Base-by-base conservation (phyloP, 208 protist species). In the Crithidia brevicula region DNA sequence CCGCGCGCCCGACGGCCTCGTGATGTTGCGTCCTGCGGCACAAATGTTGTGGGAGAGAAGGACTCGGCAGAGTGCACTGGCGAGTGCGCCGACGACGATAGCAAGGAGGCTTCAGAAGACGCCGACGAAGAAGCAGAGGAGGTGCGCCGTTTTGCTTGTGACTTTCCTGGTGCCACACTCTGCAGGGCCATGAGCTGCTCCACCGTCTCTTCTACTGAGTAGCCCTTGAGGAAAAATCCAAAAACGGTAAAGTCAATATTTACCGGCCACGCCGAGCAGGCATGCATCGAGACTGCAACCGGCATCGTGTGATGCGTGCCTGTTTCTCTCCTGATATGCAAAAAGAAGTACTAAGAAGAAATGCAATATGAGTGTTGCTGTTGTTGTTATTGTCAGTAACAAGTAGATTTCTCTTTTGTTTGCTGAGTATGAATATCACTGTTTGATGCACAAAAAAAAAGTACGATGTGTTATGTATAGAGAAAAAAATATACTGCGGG, bases 191-290 rank as follows among this genome's bases (percentile, higher is more conserved):
- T 72, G 18, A 91, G 72, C 22, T 83, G 64, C 58, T 89, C 79
- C 10, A 92, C 83, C 15, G 81, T 75, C 59, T 94, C 86, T n/a
- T 94, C 88, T 0, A 81, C 75, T 0, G 88, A 84, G 75, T 79
- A 83, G 27, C 91, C 89, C 1, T 71, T 77, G 1, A 89, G 60
- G 68, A 89, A 94, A 34, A 79, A 80, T 22, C 67, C 46, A n/a
- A 93, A 89, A 28, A 86, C 60, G 28, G 61, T 66, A 58, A 93
- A 88, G 64, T 94, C 86, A n/a, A 94, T 66, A 49, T 66, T 86
- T 49, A 83, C 50, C 27, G 91, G 88, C 78, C 84, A 92, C 42
- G 77, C 77, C 38, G 83, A 86, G 69, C 72, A 83, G 4, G 86
- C 74, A 49, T 96, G 88, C 79, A 94, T 82, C 30, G 81, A 81